Evolutionary conservation across 2,329 filamentous ascomycete species (phyloP).

Genomic region (Curvularia lunata): DNA sequence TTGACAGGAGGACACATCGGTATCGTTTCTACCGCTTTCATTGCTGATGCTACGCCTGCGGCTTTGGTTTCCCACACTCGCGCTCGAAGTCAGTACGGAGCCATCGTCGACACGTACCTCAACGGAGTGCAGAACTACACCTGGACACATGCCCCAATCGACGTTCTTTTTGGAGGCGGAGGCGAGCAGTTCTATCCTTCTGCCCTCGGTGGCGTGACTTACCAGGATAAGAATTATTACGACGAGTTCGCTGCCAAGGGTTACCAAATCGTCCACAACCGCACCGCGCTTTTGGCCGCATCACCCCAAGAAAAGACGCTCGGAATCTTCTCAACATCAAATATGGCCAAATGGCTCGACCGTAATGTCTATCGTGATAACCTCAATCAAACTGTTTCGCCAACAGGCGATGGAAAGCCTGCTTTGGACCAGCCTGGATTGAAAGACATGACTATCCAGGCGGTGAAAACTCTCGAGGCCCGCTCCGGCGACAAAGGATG

Average conservation of each 20-base stretch:
- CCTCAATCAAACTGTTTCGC: slow-evolving; percentile 71
- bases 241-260: slow-evolving; percentile 72
- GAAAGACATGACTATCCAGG: slow-evolving; percentile 90
- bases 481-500: slow-evolving; percentile 73
- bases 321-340: slow-evolving; percentile 76
- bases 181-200: slow-evolving; percentile 75
- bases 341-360: slow-evolving; percentile 85
- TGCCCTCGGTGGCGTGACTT: slow-evolving; percentile 65
- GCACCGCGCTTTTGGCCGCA: slow-evolving; percentile 68
- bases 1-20: slow-evolving; percentile 66
- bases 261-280: slow-evolving; percentile 76
- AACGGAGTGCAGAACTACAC: slow-evolving; percentile 80
- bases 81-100: slow-evolving; percentile 70
- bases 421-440: slow-evolving; percentile 80
- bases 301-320: slow-evolving; percentile 69
- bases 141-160: slow-evolving; percentile 75
- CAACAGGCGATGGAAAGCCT: slow-evolving; percentile 66
- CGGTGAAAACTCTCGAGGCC: slow-evolving; percentile 76
- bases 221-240: slow-evolving; percentile 74
- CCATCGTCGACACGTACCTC: slow-evolving; percentile 77
- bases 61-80: slow-evolving; percentile 68
- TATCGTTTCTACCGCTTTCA: slow-evolving; percentile 78
- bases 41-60: slow-evolving; percentile 82
- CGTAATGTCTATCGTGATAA: slow-evolving; percentile 79
- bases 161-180: slow-evolving; percentile 82